Percentiles rank a stretch among this genome's conserved stretches.
Conservation (phyloP, 1,284 basidiomycete species). For the Taiwanofungus camphoratus region DNA sequence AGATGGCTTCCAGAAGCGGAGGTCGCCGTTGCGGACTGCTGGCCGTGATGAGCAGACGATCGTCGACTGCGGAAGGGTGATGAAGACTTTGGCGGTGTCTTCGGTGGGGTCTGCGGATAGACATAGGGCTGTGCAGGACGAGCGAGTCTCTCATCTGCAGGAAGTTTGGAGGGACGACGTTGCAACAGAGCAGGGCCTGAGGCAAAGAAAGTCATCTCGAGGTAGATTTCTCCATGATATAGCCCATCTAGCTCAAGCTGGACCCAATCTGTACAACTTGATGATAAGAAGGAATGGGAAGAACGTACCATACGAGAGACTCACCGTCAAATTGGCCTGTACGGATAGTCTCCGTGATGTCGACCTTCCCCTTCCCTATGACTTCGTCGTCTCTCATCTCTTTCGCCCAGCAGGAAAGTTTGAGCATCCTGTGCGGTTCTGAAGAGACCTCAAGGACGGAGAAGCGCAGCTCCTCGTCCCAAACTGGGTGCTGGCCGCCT, state of each 20-base stretch:
- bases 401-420: conserved; percentile 60
- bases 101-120: conserved; percentile 4
- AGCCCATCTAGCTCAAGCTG: conserved; percentile 48
- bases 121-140: conserved; percentile 17
- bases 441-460: conserved; percentile 42
- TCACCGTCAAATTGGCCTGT: conserved; percentile 75
- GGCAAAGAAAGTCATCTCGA: conserved; percentile 75
- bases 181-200: conserved; percentile 45
- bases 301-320: conserved; percentile 15
- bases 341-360: conserved; percentile 60
- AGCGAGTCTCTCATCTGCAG: conserved; percentile 37
- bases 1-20: conserved; percentile 12
- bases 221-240: conserved; percentile 63
- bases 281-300: not conserved
- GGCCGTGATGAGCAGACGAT: conserved; percentile 4
- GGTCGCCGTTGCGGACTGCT: not conserved
- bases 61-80: conserved; percentile 2
- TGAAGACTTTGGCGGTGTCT: conserved; percentile 3
- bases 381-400: conserved; percentile 55
- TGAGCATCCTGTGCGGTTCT: conserved; percentile 48
- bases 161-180: conserved; percentile 42
- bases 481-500: conserved; percentile 73
- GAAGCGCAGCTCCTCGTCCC: conserved; percentile 70
- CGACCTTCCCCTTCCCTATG: conserved; percentile 55
- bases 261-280: conserved; percentile 56